Conservation (phyloP, 805 yeast genomes). For the Candida silvicultrix region DNA sequence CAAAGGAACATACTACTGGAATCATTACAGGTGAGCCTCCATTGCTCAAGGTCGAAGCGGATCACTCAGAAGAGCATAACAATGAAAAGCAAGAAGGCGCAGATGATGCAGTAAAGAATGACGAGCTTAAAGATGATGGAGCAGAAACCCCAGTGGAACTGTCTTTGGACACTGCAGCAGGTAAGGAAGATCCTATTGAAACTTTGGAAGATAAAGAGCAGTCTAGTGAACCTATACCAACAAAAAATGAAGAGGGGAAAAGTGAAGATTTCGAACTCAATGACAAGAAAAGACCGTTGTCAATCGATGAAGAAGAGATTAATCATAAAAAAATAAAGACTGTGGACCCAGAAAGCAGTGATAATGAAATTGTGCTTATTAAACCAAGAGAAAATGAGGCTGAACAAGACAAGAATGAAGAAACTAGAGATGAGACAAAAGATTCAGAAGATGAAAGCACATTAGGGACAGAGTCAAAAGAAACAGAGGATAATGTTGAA, state of each 20-base stretch:
- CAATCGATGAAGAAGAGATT: not conserved
- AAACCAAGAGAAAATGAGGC: not conserved
- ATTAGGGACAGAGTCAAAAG: no score
- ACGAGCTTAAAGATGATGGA: not conserved
- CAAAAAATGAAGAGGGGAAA: not conserved
- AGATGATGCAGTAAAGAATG: no score
- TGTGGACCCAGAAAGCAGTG: not conserved
- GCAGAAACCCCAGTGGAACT: not conserved
- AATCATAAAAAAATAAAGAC: not conserved
- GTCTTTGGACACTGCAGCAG: no score
- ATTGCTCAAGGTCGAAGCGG: no score
- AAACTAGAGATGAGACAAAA: not conserved
- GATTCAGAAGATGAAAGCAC: not conserved
- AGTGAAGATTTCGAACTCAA: constrained; percentile 13
- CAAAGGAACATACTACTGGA: not conserved
- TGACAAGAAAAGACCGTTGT: constrained; percentile 10
- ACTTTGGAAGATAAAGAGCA: constrained; percentile 1
- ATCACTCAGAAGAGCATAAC: not conserved
- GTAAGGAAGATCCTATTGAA: not conserved
- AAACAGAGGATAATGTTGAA: constrained; percentile 20
- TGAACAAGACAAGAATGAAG: not conserved
- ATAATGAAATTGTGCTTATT: not conserved
- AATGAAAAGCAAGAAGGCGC: not conserved
- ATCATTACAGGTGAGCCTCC: not conserved
- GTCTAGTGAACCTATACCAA: constrained; percentile 2